Conservation (phyloP, 2,329 filamentous ascomycete species). For the Aspergillus udagawae region DNA sequence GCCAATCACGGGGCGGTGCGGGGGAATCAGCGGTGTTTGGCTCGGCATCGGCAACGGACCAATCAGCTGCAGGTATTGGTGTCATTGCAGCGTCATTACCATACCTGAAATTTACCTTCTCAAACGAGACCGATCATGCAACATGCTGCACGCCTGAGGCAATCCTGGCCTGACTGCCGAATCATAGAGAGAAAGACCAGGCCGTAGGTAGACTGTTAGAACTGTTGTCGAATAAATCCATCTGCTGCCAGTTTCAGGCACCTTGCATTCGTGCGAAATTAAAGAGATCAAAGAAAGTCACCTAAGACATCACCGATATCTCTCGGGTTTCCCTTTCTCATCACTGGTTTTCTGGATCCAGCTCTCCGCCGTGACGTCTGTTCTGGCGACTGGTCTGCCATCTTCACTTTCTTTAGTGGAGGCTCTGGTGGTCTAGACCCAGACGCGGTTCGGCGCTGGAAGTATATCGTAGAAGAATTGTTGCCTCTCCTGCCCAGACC, state of each 20-base stretch:
- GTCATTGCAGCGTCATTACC: slow-evolving; percentile 12
- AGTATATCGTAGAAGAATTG: slow-evolving; percentile 4
- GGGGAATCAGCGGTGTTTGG: slow-evolving; percentile 16
- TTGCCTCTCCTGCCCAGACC: neutral
- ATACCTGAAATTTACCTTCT: neutral
- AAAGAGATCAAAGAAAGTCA: slow-evolving; percentile 18
- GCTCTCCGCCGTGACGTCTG: neutral
- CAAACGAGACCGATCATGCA: neutral
- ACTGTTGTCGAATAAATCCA: too few species aligned
- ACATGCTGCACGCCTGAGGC: neutral
- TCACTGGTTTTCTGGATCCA: slow-evolving; percentile 14
- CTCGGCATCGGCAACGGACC: slow-evolving; percentile 11
- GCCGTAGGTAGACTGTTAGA: neutral
- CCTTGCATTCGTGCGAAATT: neutral
- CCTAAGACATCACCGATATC: slow-evolving; percentile 27
- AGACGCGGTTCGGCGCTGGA: slow-evolving; percentile 4
- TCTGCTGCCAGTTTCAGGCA: neutral
- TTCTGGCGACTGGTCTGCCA: slow-evolving; percentile 7
- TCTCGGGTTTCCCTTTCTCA: slow-evolving; percentile 23
- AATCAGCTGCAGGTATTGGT: slow-evolving; percentile 13
- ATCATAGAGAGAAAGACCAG: neutral
- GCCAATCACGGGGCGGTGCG: slow-evolving; percentile 14
- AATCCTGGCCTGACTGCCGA: neutral
- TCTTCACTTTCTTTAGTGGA: slow-evolving; percentile 1
- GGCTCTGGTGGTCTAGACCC: neutral